phyloP scores from a whole-genome alignment of 1,139 yeast genomes.

The Blastobotrys serpentis region DNA sequence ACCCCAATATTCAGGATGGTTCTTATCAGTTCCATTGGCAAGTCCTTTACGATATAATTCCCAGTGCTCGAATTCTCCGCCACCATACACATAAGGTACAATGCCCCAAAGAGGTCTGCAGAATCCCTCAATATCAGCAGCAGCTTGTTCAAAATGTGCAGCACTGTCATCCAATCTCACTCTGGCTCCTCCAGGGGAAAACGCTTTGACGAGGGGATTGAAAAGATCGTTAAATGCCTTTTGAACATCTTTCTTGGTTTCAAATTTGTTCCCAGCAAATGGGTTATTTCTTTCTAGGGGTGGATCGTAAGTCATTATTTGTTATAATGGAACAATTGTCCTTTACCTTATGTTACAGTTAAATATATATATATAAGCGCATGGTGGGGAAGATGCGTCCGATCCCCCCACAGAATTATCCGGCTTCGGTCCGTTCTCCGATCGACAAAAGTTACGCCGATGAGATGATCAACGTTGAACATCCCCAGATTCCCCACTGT shows the following conservation, averaged over 20 bases:
- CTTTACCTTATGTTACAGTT: neutral
- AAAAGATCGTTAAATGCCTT: slow-evolving; percentile 18
- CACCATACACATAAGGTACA: slow-evolving; percentile 32
- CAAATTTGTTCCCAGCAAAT: slow-evolving; percentile 16
- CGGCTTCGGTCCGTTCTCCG: slow-evolving; percentile 9
- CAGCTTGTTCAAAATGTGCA: slow-evolving; percentile 27
- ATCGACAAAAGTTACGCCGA: too few relatives aligned
- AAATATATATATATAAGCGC: neutral
- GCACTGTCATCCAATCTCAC: slow-evolving; percentile 24
- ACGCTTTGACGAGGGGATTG: slow-evolving; percentile 19
- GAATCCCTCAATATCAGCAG: slow-evolving; percentile 34
- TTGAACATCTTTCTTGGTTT: slow-evolving; percentile 17
- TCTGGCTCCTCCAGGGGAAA: slow-evolving; percentile 20
- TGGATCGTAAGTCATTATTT: slow-evolving; percentile 1
- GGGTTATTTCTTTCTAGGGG: slow-evolving; percentile 9
- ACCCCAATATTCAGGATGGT: slow-evolving; percentile 37
- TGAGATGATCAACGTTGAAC: neutral
- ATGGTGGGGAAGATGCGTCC: neutral
- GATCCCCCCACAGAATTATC: neutral
- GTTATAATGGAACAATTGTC: too few relatives aligned
- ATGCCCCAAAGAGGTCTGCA: slow-evolving; percentile 35
- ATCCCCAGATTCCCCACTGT: neutral
- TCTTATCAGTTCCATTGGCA: slow-evolving; percentile 35
- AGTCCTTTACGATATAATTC: slow-evolving; percentile 29
- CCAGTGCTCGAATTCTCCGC: slow-evolving; percentile 31